A percentile compares a stretch with the other conserved stretches of the same genome.
Evolutionary conservation across 257 asterid species (phyloP).

Genomic region (Solanum neorickii): DNA sequence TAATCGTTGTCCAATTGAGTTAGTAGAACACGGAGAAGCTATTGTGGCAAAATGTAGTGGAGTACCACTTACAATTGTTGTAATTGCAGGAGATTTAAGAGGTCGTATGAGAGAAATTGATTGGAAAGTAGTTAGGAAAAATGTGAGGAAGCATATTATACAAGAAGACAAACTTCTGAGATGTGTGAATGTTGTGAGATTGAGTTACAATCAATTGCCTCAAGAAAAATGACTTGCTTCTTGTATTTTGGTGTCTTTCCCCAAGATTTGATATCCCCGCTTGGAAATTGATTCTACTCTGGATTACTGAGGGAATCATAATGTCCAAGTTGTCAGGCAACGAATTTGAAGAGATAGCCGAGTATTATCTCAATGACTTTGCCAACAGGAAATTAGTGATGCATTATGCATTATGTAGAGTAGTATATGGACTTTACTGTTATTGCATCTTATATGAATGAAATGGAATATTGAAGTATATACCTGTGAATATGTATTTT

Average conservation of each 20-base stretch:
- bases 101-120: neutral
- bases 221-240: neutral
- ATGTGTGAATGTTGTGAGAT: neutral
- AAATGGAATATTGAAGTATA: neutral
- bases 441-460: too few relatives aligned
- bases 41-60: slow-evolving; percentile 14
- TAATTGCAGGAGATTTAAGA: slow-evolving; percentile 33
- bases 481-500: neutral
- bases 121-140: slow-evolving; percentile 4
- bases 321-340: neutral
- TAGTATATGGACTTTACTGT: too few relatives aligned
- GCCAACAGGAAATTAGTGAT: slow-evolving; percentile 9
- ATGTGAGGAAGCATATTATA: neutral
- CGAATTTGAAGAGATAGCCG: slow-evolving; percentile 4
- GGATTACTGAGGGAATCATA: slow-evolving; percentile 15
- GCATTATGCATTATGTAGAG: neutral
- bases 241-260: slow-evolving; percentile 16
- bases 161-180: neutral
- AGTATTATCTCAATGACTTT: neutral
- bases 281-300: neutral
- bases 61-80: slow-evolving; percentile 40
- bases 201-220: slow-evolving; percentile 10
- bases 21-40: neutral
- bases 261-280: slow-evolving; percentile 1
- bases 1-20: slow-evolving; percentile 4